These are phyloP conservation scores for Moesziomyces antarcticus DNA, from an alignment of 1,284 basidiomycete genomes.

Conservation along the genomic window DNA sequence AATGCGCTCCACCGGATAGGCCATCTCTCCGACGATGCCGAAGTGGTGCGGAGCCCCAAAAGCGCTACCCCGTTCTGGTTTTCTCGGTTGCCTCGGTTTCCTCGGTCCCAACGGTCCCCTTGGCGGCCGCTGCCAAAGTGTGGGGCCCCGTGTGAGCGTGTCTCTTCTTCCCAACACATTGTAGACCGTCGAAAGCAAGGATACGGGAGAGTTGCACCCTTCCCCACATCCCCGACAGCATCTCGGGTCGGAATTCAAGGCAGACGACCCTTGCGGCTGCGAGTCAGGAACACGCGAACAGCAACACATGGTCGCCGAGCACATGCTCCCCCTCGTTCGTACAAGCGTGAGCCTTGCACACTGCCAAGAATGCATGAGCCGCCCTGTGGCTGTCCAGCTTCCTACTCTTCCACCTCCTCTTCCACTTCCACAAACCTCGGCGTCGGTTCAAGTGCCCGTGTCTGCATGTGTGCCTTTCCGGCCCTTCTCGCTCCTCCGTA, in stretches of 20 bases:
- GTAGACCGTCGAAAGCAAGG: background rate
- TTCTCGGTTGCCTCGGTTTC: background rate
- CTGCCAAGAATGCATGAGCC: background rate
- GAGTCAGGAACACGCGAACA: background rate
- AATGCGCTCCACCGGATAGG: too few relatives aligned
- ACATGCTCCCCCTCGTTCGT: background rate
- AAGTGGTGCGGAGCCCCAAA: background rate
- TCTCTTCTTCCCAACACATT: background rate
- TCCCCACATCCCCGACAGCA: conserved; percentile 9
- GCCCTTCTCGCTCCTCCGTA: background rate
- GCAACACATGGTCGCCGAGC: background rate
- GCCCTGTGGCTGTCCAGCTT: background rate
- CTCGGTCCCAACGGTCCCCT: too few relatives aligned
- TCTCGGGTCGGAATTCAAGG: conserved; percentile 3
- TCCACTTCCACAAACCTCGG: background rate
- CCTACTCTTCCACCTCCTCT: background rate
- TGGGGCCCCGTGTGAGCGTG: background rate
- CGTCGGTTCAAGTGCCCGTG: background rate
- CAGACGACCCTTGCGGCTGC: background rate
- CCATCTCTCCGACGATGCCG: background rate
- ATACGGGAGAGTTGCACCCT: background rate
- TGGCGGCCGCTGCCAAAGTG: background rate
- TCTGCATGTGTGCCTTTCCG: background rate
- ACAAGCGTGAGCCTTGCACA: background rate
- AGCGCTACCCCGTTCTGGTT: background rate